Percentiles rank a stretch among this genome's conserved stretches.
These are phyloP conservation scores for Claviceps monticola DNA, from an alignment of 2,329 filamentous ascomycete species.

Conservation along the genomic window DNA sequence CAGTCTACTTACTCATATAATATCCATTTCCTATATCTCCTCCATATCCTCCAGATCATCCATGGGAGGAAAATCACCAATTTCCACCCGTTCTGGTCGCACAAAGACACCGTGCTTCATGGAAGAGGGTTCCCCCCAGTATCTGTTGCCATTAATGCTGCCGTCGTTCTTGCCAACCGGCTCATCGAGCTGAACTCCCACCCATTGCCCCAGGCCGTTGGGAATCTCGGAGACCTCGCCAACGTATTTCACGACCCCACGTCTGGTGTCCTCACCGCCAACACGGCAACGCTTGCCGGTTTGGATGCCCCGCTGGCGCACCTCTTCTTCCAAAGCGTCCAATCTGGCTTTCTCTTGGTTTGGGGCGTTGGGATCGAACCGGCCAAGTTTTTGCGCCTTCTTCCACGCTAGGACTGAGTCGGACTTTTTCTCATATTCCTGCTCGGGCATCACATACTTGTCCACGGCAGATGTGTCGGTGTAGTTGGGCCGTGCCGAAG, in stretches of 20 bases:
- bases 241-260: constrained; percentile 58
- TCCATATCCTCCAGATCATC: constrained; percentile 69
- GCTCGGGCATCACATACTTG: constrained; percentile 79
- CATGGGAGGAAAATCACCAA: constrained; percentile 56
- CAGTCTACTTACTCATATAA: not conserved
- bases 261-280: constrained; percentile 51
- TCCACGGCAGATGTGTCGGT: constrained; percentile 68
- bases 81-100: constrained; percentile 62
- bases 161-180: constrained; percentile 76
- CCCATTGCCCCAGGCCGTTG: constrained; percentile 49
- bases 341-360: constrained; percentile 60
- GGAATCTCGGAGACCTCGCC: constrained; percentile 65
- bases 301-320: constrained; percentile 53
- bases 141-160: constrained; percentile 49
- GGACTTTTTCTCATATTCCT: constrained; percentile 72
- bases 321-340: constrained; percentile 52
- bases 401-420: constrained; percentile 95
- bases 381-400: constrained; percentile 83
- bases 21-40: constrained; percentile 39
- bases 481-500: constrained; percentile 62
- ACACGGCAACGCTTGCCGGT: constrained; percentile 51
- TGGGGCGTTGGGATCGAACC: constrained; percentile 79
- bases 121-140: constrained; percentile 52
- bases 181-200: constrained; percentile 64
- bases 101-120: constrained; percentile 69